Evolutionary conservation across 139 green algal species (phyloP).

Genomic region (Ulvella scutata): DNA sequence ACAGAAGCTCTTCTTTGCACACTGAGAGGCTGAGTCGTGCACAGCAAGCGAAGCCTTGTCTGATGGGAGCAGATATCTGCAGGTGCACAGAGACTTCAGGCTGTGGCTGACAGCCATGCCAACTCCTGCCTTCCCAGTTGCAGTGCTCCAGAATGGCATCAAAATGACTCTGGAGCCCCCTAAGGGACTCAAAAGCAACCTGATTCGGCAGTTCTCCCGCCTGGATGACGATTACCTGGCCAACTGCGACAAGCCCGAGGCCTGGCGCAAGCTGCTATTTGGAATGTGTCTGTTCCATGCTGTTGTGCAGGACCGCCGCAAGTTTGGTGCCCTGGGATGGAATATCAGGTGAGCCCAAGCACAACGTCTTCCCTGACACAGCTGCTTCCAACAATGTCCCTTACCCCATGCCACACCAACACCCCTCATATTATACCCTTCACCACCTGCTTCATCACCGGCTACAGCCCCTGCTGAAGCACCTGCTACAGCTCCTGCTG

Average conservation of each 20-base stretch:
- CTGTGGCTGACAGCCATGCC: slow-evolving; percentile 56
- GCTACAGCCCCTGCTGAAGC: no score
- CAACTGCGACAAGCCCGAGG: slow-evolving; percentile 30
- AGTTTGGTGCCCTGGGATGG: slow-evolving; percentile 65
- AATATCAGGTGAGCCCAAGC: slow-evolving; percentile 59
- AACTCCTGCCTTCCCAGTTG: slow-evolving; percentile 38
- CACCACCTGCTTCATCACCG: no score
- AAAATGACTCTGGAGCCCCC: slow-evolving; percentile 79
- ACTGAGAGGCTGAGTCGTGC: no score
- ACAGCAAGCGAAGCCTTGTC: no score
- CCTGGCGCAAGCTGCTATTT: slow-evolving; percentile 38
- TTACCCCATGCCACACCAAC: no score
- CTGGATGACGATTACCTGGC: slow-evolving; percentile 45
- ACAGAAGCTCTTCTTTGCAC: no score
- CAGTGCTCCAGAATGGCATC: slow-evolving; percentile 59
- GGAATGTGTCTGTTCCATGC: slow-evolving; percentile 43
- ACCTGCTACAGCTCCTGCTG: slow-evolving; percentile 48
- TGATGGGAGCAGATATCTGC: no score
- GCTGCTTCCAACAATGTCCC: no score
- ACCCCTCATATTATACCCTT: no score
- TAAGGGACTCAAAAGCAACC: slow-evolving; percentile 30
- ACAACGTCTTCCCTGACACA: no score
- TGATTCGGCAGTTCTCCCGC: slow-evolving; percentile 7
- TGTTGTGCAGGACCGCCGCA: slow-evolving; percentile 43
- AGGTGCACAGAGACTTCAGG: slow-evolving; percentile 28